phyloP scores from a whole-genome alignment of 129 eudicot species.

The Smallanthus sonchifolius region DNA sequence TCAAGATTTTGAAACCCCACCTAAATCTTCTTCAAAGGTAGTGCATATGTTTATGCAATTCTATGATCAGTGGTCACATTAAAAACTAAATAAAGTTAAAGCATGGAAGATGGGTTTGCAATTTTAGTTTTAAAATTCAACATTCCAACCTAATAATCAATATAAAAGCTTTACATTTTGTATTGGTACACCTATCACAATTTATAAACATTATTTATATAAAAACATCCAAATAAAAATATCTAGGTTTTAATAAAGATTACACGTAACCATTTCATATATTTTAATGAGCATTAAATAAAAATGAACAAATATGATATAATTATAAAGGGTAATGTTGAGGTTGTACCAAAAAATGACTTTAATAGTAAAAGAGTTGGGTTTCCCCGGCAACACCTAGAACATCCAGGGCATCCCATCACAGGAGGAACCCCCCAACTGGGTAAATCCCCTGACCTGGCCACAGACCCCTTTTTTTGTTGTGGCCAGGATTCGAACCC shows the following conservation, averaged over 20 bases:
- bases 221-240: background rate
- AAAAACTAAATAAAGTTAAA: constrained; percentile 23
- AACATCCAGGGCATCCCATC: too few relatives aligned
- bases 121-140: background rate
- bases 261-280: background rate
- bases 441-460: too few relatives aligned
- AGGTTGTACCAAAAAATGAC: background rate
- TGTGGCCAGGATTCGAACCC: too few relatives aligned
- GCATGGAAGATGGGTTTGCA: background rate
- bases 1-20: constrained; percentile 38
- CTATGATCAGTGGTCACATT: constrained; percentile 17
- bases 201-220: background rate
- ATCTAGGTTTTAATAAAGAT: background rate
- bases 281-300: background rate
- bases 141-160: background rate
- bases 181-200: background rate
- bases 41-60: constrained; percentile 26
- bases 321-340: background rate
- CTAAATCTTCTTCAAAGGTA: constrained; percentile 36
- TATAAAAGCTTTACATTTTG: background rate
- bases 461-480: too few relatives aligned
- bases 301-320: background rate
- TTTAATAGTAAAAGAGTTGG: background rate
- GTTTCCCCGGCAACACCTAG: too few relatives aligned
- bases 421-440: too few relatives aligned